Evolutionary conservation across 2,329 filamentous ascomycete species (phyloP).

Genomic region (Fusarium marasasianum): DNA sequence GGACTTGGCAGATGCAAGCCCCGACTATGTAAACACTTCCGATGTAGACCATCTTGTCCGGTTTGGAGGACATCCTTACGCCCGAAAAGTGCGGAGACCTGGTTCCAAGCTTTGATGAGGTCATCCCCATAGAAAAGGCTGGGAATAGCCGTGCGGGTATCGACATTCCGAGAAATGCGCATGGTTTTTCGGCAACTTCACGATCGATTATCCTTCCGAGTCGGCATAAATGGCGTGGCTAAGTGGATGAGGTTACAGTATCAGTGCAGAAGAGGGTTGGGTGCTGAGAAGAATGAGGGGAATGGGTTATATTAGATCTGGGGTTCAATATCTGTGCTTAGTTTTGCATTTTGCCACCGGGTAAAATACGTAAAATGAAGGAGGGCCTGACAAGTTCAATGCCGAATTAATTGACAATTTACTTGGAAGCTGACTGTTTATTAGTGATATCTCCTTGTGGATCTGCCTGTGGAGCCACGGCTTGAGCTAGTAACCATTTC

Average conservation of each 20-base stretch:
- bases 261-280: not conserved
- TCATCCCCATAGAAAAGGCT: not conserved
- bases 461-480: not conserved
- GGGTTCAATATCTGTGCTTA: not conserved
- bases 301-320: not conserved
- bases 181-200: not conserved
- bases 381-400: not conserved
- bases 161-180: not conserved
- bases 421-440: not conserved
- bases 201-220: not conserved
- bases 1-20: not conserved
- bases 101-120: not conserved
- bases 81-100: not conserved
- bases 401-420: not conserved
- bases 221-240: not conserved
- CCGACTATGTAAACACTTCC: not conserved
- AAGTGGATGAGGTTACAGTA: not conserved
- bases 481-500: no score
- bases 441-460: not conserved
- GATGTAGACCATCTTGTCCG: not conserved
- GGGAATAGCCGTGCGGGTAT: not conserved
- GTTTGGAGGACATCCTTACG: not conserved
- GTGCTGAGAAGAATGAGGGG: not conserved
- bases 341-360: not conserved
- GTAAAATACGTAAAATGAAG: not conserved